A percentile compares a stretch with the other conserved stretches of the same genome.
These are phyloP conservation scores for Ogataea paraovalis DNA, from an alignment of 805 yeast species.

Conservation along the genomic window DNA sequence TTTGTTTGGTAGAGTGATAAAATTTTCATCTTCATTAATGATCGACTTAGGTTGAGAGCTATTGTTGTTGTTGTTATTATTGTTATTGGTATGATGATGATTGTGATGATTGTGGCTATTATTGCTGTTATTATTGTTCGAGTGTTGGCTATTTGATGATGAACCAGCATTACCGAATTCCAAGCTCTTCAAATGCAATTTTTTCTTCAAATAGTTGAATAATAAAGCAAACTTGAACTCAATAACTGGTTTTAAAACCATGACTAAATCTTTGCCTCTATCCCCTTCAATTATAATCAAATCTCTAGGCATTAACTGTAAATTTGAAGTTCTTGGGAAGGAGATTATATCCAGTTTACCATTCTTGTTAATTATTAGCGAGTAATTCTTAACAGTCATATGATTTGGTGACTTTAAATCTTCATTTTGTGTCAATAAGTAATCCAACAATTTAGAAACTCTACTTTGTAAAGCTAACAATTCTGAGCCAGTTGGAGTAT, in stretches of 20 bases:
- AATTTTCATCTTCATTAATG: slow-evolving; percentile 54
- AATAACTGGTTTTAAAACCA: slow-evolving; percentile 63
- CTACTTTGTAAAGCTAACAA: slow-evolving; percentile 16
- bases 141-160: slow-evolving; percentile 12
- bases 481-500: slow-evolving; percentile 1
- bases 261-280: slow-evolving; percentile 75
- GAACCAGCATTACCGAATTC: slow-evolving; percentile 32
- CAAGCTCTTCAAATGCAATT: slow-evolving; percentile 57
- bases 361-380: slow-evolving; percentile 34
- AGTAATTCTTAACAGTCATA: slow-evolving; percentile 31
- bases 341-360: slow-evolving; percentile 63
- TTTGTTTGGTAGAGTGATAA: slow-evolving; percentile 70
- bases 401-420: slow-evolving; percentile 36
- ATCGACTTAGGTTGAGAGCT: slow-evolving; percentile 23
- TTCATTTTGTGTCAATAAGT: slow-evolving; percentile 41
- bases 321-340: slow-evolving; percentile 60
- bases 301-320: slow-evolving; percentile 55
- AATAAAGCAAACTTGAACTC: slow-evolving; percentile 63
- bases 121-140: slow-evolving; percentile 24
- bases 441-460: slow-evolving; percentile 33
- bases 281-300: slow-evolving; percentile 80
- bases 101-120: slow-evolving; percentile 10
- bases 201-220: slow-evolving; percentile 69
- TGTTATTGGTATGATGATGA: background rate
- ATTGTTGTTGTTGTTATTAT: slow-evolving; percentile 14